Evolutionary conservation across 176 grass and related monocot genomes (phyloP).

Genomic region (Avena atlantica): DNA sequence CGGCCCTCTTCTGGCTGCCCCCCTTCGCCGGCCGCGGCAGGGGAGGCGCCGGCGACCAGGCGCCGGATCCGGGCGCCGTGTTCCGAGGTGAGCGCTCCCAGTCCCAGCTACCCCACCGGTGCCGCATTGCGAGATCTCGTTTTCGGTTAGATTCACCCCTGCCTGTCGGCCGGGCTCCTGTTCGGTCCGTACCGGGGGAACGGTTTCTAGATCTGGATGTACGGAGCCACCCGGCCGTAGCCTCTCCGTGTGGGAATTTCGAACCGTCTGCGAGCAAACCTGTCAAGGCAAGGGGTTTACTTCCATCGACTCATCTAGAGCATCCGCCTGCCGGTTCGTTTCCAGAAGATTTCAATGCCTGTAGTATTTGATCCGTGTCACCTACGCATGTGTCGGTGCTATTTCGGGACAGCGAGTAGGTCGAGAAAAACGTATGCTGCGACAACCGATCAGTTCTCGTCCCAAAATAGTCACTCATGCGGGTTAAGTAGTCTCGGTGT

Average conservation of each 20-base stretch:
- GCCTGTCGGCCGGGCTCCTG: neutral
- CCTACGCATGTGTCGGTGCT: slow-evolving; percentile 41
- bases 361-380: neutral
- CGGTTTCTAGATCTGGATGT: slow-evolving; percentile 45
- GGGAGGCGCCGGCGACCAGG: neutral
- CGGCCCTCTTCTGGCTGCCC: slow-evolving; percentile 89
- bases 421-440: neutral
- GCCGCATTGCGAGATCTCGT: slow-evolving; percentile 36
- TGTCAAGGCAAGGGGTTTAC: too few relatives aligned
- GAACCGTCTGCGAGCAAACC: neutral
- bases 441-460: too few relatives aligned
- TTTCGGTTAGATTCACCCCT: too few relatives aligned
- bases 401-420: neutral
- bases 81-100: slow-evolving; percentile 53
- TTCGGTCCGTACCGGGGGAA: neutral
- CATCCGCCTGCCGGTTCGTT: too few relatives aligned
- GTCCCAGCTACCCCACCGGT: too few relatives aligned
- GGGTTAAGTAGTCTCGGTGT: neutral
- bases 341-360: too few relatives aligned
- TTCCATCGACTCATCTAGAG: too few relatives aligned
- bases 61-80: slow-evolving; percentile 39
- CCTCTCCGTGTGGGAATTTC: neutral
- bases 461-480: neutral
- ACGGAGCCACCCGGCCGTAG: neutral
- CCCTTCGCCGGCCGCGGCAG: slow-evolving; percentile 59